Conservation (phyloP, 164 flowering plant species). For the Litsea cubeba region DNA sequence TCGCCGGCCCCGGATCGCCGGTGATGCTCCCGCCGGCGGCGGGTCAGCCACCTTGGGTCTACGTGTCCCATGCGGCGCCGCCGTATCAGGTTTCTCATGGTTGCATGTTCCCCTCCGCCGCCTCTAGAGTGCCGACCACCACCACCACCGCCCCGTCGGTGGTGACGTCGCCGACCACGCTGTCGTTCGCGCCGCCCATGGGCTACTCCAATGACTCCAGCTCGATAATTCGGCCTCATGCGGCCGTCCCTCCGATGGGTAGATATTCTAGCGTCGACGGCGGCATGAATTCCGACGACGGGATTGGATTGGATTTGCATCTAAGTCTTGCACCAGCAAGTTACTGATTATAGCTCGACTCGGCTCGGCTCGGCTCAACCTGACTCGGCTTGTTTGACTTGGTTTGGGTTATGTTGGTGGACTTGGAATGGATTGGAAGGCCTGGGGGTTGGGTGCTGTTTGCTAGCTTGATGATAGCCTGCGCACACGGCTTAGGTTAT, state of each 20-base stretch:
- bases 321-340: slow-evolving; percentile 67
- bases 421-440: background rate
- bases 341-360: background rate
- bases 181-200: slow-evolving; percentile 2
- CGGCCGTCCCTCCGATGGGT: slow-evolving; percentile 40
- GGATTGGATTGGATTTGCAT: slow-evolving; percentile 78
- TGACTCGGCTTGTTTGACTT: background rate
- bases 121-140: background rate
- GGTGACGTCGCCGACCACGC: background rate
- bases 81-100: slow-evolving; percentile 60
- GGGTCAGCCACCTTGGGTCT: slow-evolving; percentile 42
- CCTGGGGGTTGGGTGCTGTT: background rate
- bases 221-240: slow-evolving; percentile 9
- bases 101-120: slow-evolving; percentile 14
- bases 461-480: background rate
- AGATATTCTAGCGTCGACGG: slow-evolving; percentile 37
- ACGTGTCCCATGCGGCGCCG: slow-evolving; percentile 39
- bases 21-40: slow-evolving; percentile 26
- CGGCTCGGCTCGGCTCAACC: background rate
- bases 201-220: background rate
- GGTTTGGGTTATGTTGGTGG: background rate
- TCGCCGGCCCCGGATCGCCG: slow-evolving; percentile 26
- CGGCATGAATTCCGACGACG: slow-evolving; percentile 53
- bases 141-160: background rate
- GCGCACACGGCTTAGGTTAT: background rate